Evolutionary conservation across 2,329 filamentous ascomycete genomes (phyloP), one percentile per base, ranked within the genome.

Genomic region (Trichoderma arundinaceum): DNA sequence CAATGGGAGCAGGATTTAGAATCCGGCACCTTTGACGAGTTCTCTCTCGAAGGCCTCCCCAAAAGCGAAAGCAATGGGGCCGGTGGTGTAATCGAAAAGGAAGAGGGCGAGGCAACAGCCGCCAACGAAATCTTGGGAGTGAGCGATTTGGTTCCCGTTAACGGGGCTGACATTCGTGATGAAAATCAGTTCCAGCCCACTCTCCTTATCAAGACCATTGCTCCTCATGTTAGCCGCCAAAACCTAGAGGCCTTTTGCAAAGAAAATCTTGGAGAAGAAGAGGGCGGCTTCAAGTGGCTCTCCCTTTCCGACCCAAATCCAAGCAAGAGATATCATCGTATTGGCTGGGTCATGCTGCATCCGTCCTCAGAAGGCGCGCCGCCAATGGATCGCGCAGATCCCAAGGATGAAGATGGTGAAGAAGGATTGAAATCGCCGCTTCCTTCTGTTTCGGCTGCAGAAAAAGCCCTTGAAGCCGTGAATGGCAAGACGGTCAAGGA

Each of bases 401-500:
- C 86, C 12, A 88, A 90, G 69, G 90, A 92, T 56, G 89, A 90
- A 51, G 85, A 88, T 65, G 84, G 84, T 13, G 86, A 87, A 52
- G 77, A 82, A 71, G 82, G 86, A 46, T 82, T 83, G 15, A 86
- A 86, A 64, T 84, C 87, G 38, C 80, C 84, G 19, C 76, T 77
- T 8, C 78, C 77, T 10, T 78, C 75, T 5, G 79, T 82, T 1
- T 84, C 84, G 2, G 91, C 90, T 2, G 92, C 93, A 0, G 91
- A 97, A 52, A 94, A 91, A 74, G 94, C 94, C 1, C 84, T 97
- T 0, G 92, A 95, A 68, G 92, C 93, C n/a, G 90, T 99, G 72
- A 98, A 99, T 73, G 92, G 94, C 71, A 98, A 99, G 82, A 97
- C 93, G 0, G 96, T 99, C 68, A 92, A 96, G 73, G 95, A 99